phyloP scores from a whole-genome alignment of 495 filamentous ascomycete genomes.

The Daldinia grandis region DNA sequence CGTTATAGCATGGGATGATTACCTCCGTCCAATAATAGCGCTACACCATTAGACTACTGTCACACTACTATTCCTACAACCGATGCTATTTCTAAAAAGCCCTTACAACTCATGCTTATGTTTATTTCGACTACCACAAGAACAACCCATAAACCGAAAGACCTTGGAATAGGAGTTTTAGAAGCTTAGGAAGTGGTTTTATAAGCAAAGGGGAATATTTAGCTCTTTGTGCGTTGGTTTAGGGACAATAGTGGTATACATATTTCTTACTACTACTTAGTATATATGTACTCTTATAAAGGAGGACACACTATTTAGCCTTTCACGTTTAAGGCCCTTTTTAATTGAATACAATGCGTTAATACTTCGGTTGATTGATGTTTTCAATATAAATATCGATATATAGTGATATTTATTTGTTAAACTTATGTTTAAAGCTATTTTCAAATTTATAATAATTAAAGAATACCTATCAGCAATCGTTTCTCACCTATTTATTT shows the following conservation, averaged over 20 bases:
- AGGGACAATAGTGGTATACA: background rate
- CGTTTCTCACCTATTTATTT: no score
- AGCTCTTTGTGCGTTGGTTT: background rate
- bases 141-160: background rate
- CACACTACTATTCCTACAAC: background rate
- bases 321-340: no score
- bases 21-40: background rate
- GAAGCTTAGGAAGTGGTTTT: background rate
- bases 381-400: no score
- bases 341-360: no score
- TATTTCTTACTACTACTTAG: background rate
- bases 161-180: background rate
- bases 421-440: no score
- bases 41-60: background rate
- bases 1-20: background rate
- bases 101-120: background rate
- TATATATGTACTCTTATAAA: no score
- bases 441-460: no score
- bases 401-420: no score
- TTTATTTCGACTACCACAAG: background rate
- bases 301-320: no score
- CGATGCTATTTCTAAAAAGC: background rate
- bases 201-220: background rate
- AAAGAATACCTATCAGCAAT: no score
- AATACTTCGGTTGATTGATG: no score